phyloP scores from a whole-genome alignment of 495 filamentous ascomycete genomes.

The Bathelium albidoporum region DNA sequence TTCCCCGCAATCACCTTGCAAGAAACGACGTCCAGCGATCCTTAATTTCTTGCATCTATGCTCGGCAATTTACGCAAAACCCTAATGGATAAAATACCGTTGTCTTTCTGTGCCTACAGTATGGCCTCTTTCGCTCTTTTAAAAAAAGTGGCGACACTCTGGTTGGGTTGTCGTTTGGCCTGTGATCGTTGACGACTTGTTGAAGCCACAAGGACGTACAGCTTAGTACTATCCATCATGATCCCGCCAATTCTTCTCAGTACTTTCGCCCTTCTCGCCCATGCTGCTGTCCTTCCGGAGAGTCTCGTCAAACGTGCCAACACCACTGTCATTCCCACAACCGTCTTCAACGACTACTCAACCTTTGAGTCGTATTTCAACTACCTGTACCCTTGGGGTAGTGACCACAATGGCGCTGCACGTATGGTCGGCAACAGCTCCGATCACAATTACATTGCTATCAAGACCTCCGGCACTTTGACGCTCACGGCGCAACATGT shows the following conservation, averaged over 20 bases:
- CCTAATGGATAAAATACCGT: background rate
- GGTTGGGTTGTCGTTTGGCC: background rate
- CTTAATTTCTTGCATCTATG: background rate
- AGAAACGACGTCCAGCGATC: background rate
- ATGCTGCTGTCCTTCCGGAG: background rate
- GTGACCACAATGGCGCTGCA: conserved; percentile 46
- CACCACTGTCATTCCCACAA: conserved; percentile 40
- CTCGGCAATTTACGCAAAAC: background rate
- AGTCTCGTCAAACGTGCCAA: conserved; percentile 7
- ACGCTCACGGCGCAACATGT: conserved; percentile 39
- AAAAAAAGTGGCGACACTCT: background rate
- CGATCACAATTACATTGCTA: conserved; percentile 24
- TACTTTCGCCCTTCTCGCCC: background rate
- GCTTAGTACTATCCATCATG: background rate
- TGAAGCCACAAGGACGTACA: background rate
- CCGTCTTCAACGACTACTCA: conserved; percentile 42
- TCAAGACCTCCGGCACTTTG: conserved; percentile 26
- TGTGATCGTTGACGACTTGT: background rate
- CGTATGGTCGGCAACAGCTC: conserved; percentile 34
- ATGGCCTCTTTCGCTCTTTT: too few relatives aligned
- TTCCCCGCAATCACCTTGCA: background rate
- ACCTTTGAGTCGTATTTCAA: conserved; percentile 42
- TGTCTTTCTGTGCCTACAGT: background rate
- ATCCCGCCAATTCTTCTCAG: background rate
- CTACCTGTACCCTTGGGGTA: conserved; percentile 41